phyloP scores from a whole-genome alignment of 768 basidiomycete genomes.

The Amanita polypyramis region DNA sequence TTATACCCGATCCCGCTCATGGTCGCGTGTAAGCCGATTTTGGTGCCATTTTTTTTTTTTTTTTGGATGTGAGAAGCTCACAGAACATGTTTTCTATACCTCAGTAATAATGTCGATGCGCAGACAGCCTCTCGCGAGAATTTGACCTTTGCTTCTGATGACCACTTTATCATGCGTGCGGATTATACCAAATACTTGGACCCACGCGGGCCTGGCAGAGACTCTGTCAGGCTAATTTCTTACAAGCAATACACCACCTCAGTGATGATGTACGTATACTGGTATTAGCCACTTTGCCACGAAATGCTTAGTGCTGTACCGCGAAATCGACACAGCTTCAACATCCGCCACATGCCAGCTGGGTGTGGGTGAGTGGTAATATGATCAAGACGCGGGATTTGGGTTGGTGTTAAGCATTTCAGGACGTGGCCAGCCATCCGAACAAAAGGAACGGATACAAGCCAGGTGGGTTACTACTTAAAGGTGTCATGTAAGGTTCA shows the following conservation, averaged over 20 bases:
- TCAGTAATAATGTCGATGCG: constrained; percentile 34
- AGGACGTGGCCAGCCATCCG: constrained; percentile 47
- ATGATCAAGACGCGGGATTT: no score
- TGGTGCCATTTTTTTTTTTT: no score
- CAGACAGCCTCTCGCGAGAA: constrained; percentile 41
- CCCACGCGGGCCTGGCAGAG: constrained; percentile 41
- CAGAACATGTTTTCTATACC: no score
- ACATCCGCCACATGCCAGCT: constrained; percentile 50
- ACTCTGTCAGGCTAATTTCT: constrained; percentile 46
- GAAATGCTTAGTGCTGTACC: no score
- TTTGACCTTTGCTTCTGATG: constrained; percentile 43
- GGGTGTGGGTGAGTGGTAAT: constrained; percentile 36
- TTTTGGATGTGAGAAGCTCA: no score
- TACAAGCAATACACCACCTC: constrained; percentile 42
- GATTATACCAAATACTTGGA: constrained; percentile 38
- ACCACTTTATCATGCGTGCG: constrained; percentile 45
- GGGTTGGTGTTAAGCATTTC: neutral
- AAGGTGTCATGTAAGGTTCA: neutral
- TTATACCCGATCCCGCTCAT: no score
- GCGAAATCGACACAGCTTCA: constrained; percentile 21
- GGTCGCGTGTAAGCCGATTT: no score
- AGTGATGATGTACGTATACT: constrained; percentile 37
- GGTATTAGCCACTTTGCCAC: neutral
- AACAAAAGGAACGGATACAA: constrained; percentile 39
- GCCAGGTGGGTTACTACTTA: constrained; percentile 16